These are phyloP conservation scores for Torulaspora indica DNA, from an alignment of 805 yeast species.

Conservation along the genomic window DNA sequence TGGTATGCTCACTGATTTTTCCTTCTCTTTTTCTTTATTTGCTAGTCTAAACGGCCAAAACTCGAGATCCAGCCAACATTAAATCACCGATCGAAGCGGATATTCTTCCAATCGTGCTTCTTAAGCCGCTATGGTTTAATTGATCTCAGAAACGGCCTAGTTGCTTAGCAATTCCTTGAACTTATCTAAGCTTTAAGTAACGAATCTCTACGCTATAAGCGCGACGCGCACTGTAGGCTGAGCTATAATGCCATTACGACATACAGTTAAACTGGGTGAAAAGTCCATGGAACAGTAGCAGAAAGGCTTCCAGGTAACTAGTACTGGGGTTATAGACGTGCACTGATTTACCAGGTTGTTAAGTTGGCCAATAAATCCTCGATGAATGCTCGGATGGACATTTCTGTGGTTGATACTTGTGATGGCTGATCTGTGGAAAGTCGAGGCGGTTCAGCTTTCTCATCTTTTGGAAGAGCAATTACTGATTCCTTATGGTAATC, in stretches of 20 bases:
- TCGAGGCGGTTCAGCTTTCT: slow-evolving; percentile 10
- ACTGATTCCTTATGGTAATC: slow-evolving; percentile 10
- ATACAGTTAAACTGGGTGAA: neutral
- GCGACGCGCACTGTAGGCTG: neutral
- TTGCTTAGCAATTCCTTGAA: neutral
- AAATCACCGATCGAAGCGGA: neutral
- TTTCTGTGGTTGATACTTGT: slow-evolving; percentile 1
- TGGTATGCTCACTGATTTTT: neutral
- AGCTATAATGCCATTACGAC: neutral
- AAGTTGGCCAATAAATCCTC: neutral
- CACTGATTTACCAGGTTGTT: neutral
- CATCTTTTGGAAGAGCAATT: slow-evolving; percentile 10
- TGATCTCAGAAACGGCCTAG: neutral
- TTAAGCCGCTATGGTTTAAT: neutral
- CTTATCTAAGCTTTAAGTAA: too few species aligned
- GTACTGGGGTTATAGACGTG: neutral
- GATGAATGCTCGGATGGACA: slow-evolving; percentile 7
- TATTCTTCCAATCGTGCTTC: neutral
- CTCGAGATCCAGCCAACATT: neutral
- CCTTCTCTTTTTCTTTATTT: neutral
- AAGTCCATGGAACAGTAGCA: neutral
- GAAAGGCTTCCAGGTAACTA: neutral
- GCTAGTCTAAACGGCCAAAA: neutral
- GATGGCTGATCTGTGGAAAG: neutral
- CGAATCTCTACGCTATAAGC: too few species aligned